phyloP scores from a whole-genome alignment of 2,329 filamentous ascomycete species.

The Ploettnerulaceae sp. region DNA sequence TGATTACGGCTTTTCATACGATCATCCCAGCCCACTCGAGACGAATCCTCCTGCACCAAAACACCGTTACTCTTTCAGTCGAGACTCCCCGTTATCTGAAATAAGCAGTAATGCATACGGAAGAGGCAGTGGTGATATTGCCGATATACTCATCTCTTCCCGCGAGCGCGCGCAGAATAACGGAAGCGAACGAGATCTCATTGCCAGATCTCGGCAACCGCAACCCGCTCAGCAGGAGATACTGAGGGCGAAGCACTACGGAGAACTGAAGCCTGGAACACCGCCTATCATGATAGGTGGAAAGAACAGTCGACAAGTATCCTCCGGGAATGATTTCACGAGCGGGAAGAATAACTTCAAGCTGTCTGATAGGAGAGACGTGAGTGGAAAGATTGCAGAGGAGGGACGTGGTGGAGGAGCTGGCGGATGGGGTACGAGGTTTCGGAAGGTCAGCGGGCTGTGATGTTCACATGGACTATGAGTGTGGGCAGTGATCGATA shows the following conservation, averaged over 20 bases:
- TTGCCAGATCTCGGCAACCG: slow-evolving; percentile 23
- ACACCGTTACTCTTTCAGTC: slow-evolving; percentile 37
- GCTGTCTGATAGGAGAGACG: slow-evolving; percentile 46
- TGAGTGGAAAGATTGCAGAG: slow-evolving; percentile 69
- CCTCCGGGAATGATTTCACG: slow-evolving; percentile 54
- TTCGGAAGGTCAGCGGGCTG: slow-evolving; percentile 37
- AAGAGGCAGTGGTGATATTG: slow-evolving; percentile 43
- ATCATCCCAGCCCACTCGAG: slow-evolving; percentile 48
- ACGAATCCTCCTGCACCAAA: slow-evolving; percentile 43
- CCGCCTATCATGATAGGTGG: slow-evolving; percentile 49
- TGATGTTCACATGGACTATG: not conserved
- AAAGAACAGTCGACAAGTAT: slow-evolving; percentile 44
- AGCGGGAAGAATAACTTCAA: slow-evolving; percentile 20
- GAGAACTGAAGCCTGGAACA: slow-evolving; percentile 49
- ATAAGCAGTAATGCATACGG: slow-evolving; percentile 33
- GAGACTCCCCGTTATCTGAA: slow-evolving; percentile 40
- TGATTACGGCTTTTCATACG: slow-evolving; percentile 20
- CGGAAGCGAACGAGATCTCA: slow-evolving; percentile 7
- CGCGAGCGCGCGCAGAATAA: not conserved
- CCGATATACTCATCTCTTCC: slow-evolving; percentile 24
- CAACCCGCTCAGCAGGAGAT: slow-evolving; percentile 8
- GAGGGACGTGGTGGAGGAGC: slow-evolving; percentile 47
- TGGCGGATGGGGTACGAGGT: slow-evolving; percentile 32
- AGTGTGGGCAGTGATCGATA: too few species aligned
- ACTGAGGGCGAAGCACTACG: slow-evolving; percentile 55